Evolutionary conservation across 768 basidiomycete species (phyloP).

Genomic region (Tylopilus rubrobrunneus): DNA sequence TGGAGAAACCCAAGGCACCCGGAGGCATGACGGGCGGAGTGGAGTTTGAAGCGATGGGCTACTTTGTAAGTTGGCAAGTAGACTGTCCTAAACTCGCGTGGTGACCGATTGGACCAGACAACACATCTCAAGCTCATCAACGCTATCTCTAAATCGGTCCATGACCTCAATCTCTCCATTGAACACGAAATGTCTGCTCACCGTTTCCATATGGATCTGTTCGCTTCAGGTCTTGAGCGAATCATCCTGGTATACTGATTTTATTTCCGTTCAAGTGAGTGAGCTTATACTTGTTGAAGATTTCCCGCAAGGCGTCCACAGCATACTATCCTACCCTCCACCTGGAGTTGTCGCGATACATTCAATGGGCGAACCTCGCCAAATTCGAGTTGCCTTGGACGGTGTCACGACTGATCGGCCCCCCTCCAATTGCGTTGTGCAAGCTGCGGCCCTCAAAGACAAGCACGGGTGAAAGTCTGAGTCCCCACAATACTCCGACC

Average conservation of each 20-base stretch:
- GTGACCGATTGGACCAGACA: constrained; percentile 47
- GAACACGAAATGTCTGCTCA: constrained; percentile 75
- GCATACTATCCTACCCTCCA: constrained; percentile 94
- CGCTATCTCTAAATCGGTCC: constrained; percentile 61
- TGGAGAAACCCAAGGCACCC: constrained; percentile 89
- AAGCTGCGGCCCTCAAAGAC: constrained; percentile 32
- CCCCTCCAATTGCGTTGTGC: constrained; percentile 64
- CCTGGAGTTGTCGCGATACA: constrained; percentile 88
- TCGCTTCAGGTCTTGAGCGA: constrained; percentile 88
- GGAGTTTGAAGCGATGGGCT: constrained; percentile 95
- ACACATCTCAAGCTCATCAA: constrained; percentile 87
- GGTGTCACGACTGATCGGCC: constrained; percentile 71
- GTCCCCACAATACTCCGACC: constrained; percentile 21
- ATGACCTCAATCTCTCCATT: constrained; percentile 59
- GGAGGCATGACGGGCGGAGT: constrained; percentile 99
- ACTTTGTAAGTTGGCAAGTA: constrained; percentile 63
- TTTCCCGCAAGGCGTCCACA: constrained; percentile 90
- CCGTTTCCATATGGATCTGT: constrained; percentile 81
- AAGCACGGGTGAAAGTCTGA: constrained; percentile 12
- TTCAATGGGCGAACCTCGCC: constrained; percentile 59
- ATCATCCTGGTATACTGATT: constrained; percentile 69
- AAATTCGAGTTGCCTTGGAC: constrained; percentile 81
- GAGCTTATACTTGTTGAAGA: constrained; percentile 42
- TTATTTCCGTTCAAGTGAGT: neutral
- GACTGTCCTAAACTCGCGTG: constrained; percentile 9